Conservation (phyloP, 139 green algal genomes). For the Chlamydomonas incerta region DNA sequence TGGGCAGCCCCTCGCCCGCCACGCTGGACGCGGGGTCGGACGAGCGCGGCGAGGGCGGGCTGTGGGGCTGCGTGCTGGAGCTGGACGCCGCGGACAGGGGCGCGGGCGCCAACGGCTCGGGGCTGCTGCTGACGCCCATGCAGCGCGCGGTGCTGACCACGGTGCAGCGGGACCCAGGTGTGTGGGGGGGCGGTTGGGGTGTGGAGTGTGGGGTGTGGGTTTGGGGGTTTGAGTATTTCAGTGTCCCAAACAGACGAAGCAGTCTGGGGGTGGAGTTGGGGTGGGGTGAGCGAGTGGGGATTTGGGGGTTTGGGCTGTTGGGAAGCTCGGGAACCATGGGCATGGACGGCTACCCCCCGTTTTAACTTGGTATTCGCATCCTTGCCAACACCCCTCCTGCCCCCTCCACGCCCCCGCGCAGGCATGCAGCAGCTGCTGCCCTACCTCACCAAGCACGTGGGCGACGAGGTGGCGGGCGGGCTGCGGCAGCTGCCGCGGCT, state of each 20-base stretch:
- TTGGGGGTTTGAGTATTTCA: not conserved
- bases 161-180: constrained; percentile 71
- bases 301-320: no score
- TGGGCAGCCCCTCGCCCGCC: no score
- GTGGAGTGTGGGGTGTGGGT: not conserved
- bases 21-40: no score
- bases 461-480: constrained; percentile 64
- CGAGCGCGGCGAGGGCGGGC: not conserved
- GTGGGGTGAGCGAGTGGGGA: no score
- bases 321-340: no score
- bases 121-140: constrained; percentile 15
- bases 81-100: no score
- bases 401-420: not conserved
- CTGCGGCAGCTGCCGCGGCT: constrained; percentile 46
- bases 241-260: no score
- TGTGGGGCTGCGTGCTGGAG: not conserved
- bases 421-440: constrained; percentile 87
- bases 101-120: not conserved
- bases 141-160: constrained; percentile 60
- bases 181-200: not conserved
- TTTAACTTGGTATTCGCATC: no score
- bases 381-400: not conserved
- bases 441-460: constrained; percentile 85
- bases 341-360: no score
- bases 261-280: no score